phyloP scores from a whole-genome alignment of 805 yeast species.

The Brettanomyces nanus region DNA sequence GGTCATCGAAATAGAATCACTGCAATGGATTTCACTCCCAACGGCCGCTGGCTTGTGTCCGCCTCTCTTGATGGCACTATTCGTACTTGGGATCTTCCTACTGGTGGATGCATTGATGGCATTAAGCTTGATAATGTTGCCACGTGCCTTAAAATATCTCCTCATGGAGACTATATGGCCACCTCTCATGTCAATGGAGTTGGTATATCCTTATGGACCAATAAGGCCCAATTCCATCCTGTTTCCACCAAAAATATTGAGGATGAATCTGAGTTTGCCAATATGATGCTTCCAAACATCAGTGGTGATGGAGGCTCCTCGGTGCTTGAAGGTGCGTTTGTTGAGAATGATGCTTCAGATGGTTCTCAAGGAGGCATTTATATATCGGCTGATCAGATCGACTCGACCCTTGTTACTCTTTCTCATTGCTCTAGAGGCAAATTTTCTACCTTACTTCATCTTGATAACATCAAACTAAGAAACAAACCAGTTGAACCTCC shows the following conservation, averaged over 20 bases:
- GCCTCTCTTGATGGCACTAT: slow-evolving; percentile 78
- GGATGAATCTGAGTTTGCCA: slow-evolving; percentile 64
- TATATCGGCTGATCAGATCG: slow-evolving; percentile 55
- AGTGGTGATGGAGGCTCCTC: slow-evolving; percentile 72
- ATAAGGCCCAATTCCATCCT: slow-evolving; percentile 73
- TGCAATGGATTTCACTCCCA: slow-evolving; percentile 81
- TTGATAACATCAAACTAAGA: slow-evolving; percentile 78
- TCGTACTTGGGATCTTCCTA: slow-evolving; percentile 95
- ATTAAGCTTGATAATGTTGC: slow-evolving; percentile 71
- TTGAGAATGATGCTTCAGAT: slow-evolving; percentile 21
- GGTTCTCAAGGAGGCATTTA: slow-evolving; percentile 26
- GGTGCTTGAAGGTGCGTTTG: slow-evolving; percentile 71
- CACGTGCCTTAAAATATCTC: slow-evolving; percentile 72
- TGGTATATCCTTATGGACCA: slow-evolving; percentile 91
- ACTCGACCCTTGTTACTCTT: slow-evolving; percentile 56
- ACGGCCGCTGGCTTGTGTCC: slow-evolving; percentile 91
- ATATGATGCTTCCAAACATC: slow-evolving; percentile 59
- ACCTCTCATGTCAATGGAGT: slow-evolving; percentile 86
- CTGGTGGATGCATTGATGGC: slow-evolving; percentile 96
- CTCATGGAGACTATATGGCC: slow-evolving; percentile 83
- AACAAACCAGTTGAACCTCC: slow-evolving; percentile 88
- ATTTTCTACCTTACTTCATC: slow-evolving; percentile 66
- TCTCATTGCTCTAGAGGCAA: slow-evolving; percentile 72
- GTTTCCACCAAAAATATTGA: slow-evolving; percentile 69
- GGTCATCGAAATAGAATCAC: slow-evolving; percentile 91